phyloP scores from a whole-genome alignment of 2,329 filamentous ascomycete species.

The Biscogniauxia marginata region DNA sequence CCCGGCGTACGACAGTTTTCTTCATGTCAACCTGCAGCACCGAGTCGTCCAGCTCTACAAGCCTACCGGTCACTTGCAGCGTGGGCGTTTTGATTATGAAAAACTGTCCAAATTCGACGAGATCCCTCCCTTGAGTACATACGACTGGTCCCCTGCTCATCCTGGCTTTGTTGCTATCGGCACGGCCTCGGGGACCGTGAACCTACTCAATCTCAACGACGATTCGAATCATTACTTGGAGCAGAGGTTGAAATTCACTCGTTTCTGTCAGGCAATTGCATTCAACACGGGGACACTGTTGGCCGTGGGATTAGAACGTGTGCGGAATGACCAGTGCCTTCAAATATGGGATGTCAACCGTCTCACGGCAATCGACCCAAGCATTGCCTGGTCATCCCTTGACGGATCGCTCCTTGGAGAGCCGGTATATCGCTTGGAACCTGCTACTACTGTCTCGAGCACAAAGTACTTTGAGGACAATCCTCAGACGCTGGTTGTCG shows the following conservation, averaged over 20 bases:
- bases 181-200: slow-evolving; percentile 71
- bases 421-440: slow-evolving; percentile 59
- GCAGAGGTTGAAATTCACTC: slow-evolving; percentile 70
- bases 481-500: slow-evolving; percentile 72
- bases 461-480: slow-evolving; percentile 79
- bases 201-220: slow-evolving; percentile 70
- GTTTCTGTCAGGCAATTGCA: slow-evolving; percentile 77
- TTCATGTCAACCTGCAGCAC: slow-evolving; percentile 64
- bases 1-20: slow-evolving; percentile 56
- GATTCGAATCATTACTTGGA: slow-evolving; percentile 63
- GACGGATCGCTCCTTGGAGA: slow-evolving; percentile 51
- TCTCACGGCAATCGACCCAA: slow-evolving; percentile 49
- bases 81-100: slow-evolving; percentile 56
- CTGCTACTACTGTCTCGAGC: slow-evolving; percentile 74
- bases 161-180: slow-evolving; percentile 71
- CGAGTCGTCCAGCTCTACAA: slow-evolving; percentile 63
- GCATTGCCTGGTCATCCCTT: slow-evolving; percentile 48
- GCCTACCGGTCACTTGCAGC: slow-evolving; percentile 57
- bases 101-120: slow-evolving; percentile 60
- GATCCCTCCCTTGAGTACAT: slow-evolving; percentile 62
- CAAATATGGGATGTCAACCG: slow-evolving; percentile 79
- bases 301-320: slow-evolving; percentile 76
- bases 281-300: slow-evolving; percentile 72
- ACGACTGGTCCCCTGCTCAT: slow-evolving; percentile 65
- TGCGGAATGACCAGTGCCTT: slow-evolving; percentile 77